phyloP scores from a whole-genome alignment of 495 filamentous ascomycete genomes.

The Penicillium coprophilum region DNA sequence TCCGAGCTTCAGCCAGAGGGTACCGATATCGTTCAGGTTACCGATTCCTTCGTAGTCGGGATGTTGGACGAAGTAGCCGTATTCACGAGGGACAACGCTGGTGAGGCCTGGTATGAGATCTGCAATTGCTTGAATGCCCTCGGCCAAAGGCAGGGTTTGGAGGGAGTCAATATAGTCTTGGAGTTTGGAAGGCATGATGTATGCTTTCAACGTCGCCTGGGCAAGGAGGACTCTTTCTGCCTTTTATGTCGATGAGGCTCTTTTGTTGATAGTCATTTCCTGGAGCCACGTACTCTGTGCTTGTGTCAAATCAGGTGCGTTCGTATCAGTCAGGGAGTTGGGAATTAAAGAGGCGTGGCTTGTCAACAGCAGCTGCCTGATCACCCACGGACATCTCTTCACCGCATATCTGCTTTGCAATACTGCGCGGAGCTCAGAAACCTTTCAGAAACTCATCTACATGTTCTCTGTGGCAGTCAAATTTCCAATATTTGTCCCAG shows the following conservation, averaged over 20 bases:
- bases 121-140: conserved; percentile 9
- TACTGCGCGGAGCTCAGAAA: no score
- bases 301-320: background rate
- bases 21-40: conserved; percentile 10
- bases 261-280: background rate
- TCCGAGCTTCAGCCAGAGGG: conserved; percentile 1
- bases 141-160: background rate
- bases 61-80: conserved; percentile 10
- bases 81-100: background rate
- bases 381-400: background rate
- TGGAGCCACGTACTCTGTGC: background rate
- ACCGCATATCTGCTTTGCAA: no score
- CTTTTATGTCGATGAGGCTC: background rate
- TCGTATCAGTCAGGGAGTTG: background rate
- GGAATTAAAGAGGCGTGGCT: background rate
- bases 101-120: conserved; percentile 10
- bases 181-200: conserved; percentile 10
- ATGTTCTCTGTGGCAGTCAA: background rate
- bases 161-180: conserved; percentile 13
- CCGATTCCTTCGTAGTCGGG: conserved; percentile 12
- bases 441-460: background rate
- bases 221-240: background rate
- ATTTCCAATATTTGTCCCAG: background rate
- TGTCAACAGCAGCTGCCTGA: background rate
- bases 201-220: background rate